Percentiles rank a stretch among this genome's conserved stretches.
These are phyloP conservation scores for Chernovozyma sophiae-reginae DNA, from an alignment of 1,139 yeast genomes.

Conservation along the genomic window DNA sequence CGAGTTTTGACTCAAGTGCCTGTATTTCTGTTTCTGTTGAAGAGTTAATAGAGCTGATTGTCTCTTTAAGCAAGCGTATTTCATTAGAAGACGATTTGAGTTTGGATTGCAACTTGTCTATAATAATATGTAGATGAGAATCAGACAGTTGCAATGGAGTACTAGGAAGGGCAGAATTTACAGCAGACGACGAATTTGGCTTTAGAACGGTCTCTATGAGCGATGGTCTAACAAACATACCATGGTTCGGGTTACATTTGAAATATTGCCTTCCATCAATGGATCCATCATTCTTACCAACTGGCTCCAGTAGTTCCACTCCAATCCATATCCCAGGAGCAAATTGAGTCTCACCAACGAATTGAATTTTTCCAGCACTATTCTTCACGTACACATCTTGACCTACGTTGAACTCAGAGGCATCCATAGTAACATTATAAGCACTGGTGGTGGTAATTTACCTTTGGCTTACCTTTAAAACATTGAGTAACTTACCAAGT, in stretches of 20 bases:
- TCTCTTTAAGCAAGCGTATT: conserved; percentile 18
- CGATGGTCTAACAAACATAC: conserved; percentile 54
- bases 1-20: conserved; percentile 40
- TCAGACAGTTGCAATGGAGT: background rate
- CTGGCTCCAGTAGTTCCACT: conserved; percentile 56
- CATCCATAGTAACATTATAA: background rate
- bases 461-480: too few species aligned
- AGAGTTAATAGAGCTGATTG: background rate
- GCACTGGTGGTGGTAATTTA: too few species aligned
- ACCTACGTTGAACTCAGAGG: conserved; percentile 24
- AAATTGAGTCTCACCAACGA: conserved; percentile 51
- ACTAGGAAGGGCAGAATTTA: background rate
- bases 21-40: conserved; percentile 1
- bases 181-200: background rate
- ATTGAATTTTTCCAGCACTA: conserved; percentile 43
- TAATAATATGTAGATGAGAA: conserved; percentile 29
- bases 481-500: too few species aligned
- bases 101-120: conserved; percentile 42
- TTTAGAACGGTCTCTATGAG: conserved; percentile 3
- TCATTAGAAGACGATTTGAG: conserved; percentile 30
- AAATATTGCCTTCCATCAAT: conserved; percentile 66
- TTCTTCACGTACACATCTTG: conserved; percentile 40
- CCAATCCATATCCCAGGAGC: conserved; percentile 78
- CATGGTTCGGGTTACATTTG: conserved; percentile 44
- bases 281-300: conserved; percentile 79